A percentile compares a stretch with the other conserved stretches of the same genome.
These are phyloP conservation scores for Hyphodiscus hymeniophilus DNA, from an alignment of 495 filamentous ascomycete genomes.

Conservation along the genomic window DNA sequence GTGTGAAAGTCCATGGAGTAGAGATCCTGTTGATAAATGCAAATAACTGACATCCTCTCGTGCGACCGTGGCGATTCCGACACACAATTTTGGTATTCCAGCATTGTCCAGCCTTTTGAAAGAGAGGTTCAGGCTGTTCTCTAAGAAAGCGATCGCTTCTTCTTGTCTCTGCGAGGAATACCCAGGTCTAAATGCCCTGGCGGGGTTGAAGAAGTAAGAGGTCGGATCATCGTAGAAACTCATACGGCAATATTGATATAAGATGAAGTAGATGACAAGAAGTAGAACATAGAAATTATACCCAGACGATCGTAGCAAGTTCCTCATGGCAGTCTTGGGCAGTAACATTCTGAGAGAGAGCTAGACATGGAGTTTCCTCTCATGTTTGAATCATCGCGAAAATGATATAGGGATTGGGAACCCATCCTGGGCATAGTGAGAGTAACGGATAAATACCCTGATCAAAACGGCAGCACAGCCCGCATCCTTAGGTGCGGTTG, in stretches of 20 bases:
- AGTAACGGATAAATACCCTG: too few species aligned
- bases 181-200: neutral
- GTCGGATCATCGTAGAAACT: neutral
- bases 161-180: neutral
- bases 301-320: neutral
- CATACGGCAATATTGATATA: neutral
- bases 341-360: too few species aligned
- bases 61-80: neutral
- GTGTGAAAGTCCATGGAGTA: neutral
- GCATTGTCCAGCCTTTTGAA: neutral
- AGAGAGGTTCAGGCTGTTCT: neutral
- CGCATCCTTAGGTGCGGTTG: too few species aligned
- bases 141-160: neutral
- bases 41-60: neutral
- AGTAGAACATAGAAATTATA: neutral
- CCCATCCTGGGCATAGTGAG: too few species aligned
- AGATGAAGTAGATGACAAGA: neutral
- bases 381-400: too few species aligned
- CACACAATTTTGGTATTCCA: neutral
- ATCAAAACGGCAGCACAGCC: too few species aligned
- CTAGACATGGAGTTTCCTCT: too few species aligned
- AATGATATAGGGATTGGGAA: too few species aligned
- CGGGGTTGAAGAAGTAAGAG: neutral
- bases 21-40: neutral
- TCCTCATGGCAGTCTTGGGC: too few species aligned